Conservation (phyloP, 2,329 filamentous ascomycete species). For the Colletotrichum australisinense region DNA sequence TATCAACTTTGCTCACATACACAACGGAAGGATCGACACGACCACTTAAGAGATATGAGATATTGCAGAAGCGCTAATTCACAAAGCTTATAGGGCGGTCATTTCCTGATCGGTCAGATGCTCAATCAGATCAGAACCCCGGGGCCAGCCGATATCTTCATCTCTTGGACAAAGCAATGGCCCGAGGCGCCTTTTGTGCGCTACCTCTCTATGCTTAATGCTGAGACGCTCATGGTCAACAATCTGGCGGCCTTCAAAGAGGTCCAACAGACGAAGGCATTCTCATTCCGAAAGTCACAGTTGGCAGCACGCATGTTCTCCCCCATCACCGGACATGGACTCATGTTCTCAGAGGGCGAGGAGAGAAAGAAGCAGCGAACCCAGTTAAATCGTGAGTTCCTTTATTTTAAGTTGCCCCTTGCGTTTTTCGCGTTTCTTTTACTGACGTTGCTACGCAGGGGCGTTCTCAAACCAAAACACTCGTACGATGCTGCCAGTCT, state of each 20-base stretch:
- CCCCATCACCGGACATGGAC: slow-evolving; percentile 48
- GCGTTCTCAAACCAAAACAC: slow-evolving; percentile 50
- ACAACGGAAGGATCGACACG: too few species aligned
- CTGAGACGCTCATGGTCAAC: slow-evolving; percentile 52
- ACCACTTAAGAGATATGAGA: rapidly evolving
- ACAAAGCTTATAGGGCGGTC: slow-evolving; percentile 45
- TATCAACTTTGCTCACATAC: too few species aligned
- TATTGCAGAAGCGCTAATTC: not conserved
- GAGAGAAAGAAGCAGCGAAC: slow-evolving; percentile 48
- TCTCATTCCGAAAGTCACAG: slow-evolving; percentile 50
- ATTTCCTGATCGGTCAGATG: slow-evolving; percentile 54
- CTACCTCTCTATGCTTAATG: slow-evolving; percentile 48
- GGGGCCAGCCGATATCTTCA: slow-evolving; percentile 41
- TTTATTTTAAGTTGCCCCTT: not conserved
- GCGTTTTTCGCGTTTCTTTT: not conserved
- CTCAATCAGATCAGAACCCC: slow-evolving; percentile 45
- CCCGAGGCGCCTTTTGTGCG: slow-evolving; percentile 52
- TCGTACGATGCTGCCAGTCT: slow-evolving; percentile 50
- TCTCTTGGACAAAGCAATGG: slow-evolving; percentile 46
- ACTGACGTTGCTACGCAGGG: slow-evolving; percentile 29
- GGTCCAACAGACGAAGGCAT: slow-evolving; percentile 52
- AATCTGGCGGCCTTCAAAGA: slow-evolving; percentile 48
- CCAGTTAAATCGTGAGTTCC: slow-evolving; percentile 42
- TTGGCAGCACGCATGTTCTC: slow-evolving; percentile 46
- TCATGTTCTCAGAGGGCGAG: slow-evolving; percentile 51